Evolutionary conservation across 257 asterid species (phyloP).

Genomic region (Gentiana straminea): DNA sequence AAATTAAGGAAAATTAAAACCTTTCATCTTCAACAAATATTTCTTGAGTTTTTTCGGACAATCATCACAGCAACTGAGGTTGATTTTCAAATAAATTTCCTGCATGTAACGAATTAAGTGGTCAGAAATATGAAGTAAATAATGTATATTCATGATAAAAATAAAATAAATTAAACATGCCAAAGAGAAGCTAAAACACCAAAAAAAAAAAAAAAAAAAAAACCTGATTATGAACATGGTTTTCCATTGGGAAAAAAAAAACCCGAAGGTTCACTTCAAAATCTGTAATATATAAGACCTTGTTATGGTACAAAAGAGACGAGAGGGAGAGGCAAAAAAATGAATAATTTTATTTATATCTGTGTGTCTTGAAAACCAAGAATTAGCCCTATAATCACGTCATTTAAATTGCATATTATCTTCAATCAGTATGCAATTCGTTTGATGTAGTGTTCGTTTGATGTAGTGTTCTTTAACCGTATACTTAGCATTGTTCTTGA

Average conservation of each 20-base stretch:
- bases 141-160: neutral
- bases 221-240: slow-evolving; percentile 4
- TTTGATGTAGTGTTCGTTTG: too few species aligned
- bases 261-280: too few species aligned
- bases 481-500: too few species aligned
- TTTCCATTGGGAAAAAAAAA: neutral
- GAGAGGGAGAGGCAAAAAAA: too few species aligned
- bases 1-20: neutral
- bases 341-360: too few species aligned
- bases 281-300: too few species aligned
- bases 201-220: neutral
- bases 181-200: neutral
- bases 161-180: neutral
- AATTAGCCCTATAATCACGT: too few species aligned
- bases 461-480: too few species aligned
- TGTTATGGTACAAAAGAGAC: too few species aligned
- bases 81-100: slow-evolving; percentile 12
- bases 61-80: slow-evolving; percentile 7
- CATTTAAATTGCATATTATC: too few species aligned
- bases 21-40: slow-evolving; percentile 5
- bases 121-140: neutral
- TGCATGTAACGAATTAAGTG: neutral
- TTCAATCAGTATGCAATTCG: too few species aligned
- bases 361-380: too few species aligned
- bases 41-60: slow-evolving; percentile 10